These are phyloP conservation scores for Rhodomyrtus psidioides DNA, from an alignment of 441 rosid genomes.

Conservation along the genomic window DNA sequence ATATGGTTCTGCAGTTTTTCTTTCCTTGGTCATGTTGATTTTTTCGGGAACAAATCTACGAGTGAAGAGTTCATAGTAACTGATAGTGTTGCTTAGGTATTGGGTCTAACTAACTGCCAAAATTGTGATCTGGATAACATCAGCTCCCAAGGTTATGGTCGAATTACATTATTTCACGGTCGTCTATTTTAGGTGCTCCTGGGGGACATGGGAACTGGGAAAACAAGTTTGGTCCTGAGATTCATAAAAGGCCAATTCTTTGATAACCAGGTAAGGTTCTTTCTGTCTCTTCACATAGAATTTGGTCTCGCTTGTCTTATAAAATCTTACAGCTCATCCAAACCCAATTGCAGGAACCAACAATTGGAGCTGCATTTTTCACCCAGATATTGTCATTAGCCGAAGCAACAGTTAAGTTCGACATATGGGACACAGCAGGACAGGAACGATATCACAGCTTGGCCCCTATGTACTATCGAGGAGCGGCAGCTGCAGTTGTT, in stretches of 20 bases:
- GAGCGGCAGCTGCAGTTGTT: slow-evolving; percentile 11
- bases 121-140: neutral
- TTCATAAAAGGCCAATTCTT: slow-evolving; percentile 10
- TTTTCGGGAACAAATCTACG: neutral
- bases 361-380: slow-evolving; percentile 14
- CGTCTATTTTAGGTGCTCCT: neutral
- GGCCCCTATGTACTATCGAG: slow-evolving; percentile 16
- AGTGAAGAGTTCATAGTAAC: neutral
- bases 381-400: slow-evolving; percentile 9
- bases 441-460: slow-evolving; percentile 14
- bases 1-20: neutral
- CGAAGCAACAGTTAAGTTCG: slow-evolving; percentile 9
- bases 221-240: slow-evolving; percentile 11
- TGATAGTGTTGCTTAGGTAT: neutral
- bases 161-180: neutral
- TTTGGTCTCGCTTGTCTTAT: neutral
- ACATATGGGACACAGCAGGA: slow-evolving; percentile 17
- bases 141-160: neutral
- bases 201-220: slow-evolving; percentile 18
- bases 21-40: neutral
- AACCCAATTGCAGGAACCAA: slow-evolving; percentile 1
- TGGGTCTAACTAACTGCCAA: neutral
- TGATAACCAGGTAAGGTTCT: neutral
- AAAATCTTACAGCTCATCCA: neutral
- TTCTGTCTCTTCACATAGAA: neutral